A percentile compares a stretch with the other conserved stretches of the same genome.
These are phyloP conservation scores for Thermoascus crustaceus DNA, from an alignment of 2,329 filamentous ascomycete genomes.

Conservation along the genomic window DNA sequence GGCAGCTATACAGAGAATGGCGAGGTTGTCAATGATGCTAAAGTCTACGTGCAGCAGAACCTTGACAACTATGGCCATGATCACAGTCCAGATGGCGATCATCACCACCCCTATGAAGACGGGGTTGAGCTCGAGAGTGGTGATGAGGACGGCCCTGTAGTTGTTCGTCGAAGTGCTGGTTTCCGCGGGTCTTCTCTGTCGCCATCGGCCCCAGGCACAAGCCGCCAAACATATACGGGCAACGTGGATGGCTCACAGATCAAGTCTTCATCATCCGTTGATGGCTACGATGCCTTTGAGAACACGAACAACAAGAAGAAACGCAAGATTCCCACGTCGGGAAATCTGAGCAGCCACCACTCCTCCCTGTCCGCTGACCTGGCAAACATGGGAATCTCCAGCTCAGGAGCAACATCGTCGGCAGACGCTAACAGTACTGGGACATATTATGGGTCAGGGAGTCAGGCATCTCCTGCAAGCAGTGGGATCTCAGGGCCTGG, in stretches of 20 bases:
- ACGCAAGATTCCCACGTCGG: constrained; percentile 88
- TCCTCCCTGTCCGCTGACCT: constrained; percentile 55
- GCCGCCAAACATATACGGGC: constrained; percentile 18
- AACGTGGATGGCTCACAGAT: constrained; percentile 21
- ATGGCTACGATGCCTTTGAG: constrained; percentile 95
- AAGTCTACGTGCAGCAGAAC: constrained; percentile 40
- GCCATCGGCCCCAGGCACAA: constrained; percentile 21
- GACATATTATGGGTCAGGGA: constrained; percentile 50
- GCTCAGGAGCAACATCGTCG: constrained; percentile 35
- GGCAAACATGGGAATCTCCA: constrained; percentile 54
- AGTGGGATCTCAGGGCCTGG: constrained; percentile 78
- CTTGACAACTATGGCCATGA: constrained; percentile 31
- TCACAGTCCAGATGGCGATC: constrained; percentile 28
- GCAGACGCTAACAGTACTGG: constrained; percentile 40
- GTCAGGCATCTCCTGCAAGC: constrained; percentile 46
- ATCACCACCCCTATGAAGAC: constrained; percentile 44
- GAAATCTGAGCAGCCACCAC: constrained; percentile 56
- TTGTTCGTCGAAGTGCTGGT: constrained; percentile 34
- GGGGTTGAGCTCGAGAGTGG: constrained; percentile 53
- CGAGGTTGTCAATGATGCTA: constrained; percentile 42
- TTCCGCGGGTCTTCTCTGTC: constrained; percentile 32
- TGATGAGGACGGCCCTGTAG: constrained; percentile 47
- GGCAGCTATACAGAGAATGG: constrained; percentile 55
- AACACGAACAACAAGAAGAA: constrained; percentile 99
- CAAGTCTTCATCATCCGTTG: constrained; percentile 61